Evolutionary conservation across 1,284 basidiomycete species (phyloP), one percentile per base, ranked within the genome.

Genomic region (Gomphus bonarii): DNA sequence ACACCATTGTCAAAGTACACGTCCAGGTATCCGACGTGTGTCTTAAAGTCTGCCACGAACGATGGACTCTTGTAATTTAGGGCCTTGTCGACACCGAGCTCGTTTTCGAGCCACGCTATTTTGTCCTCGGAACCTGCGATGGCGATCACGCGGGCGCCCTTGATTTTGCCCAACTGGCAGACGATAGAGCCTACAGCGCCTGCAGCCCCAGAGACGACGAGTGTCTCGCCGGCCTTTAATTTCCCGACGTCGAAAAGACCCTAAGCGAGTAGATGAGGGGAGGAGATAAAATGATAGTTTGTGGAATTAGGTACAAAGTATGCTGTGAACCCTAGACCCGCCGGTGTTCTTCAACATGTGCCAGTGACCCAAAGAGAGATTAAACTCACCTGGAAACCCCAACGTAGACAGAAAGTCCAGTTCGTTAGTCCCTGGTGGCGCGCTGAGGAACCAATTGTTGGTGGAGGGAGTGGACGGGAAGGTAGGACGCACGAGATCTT

Each of bases 121-220:
- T 97, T 97, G 35, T 90, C 89, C 10, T 76, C 66, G 0, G 82
- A 80, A 18, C 87, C 86, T 0, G 85, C 91, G 62, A 94, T 88
- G 11, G 84, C 93, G 62, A 92, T 84, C 51, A 97, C 92, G 61
- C 81, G 87, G 36, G 85, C 85, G 35, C 87, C 87, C 18, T 74
- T 71, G 50, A 79, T 75, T 67, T 87, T 88, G 56, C 85, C 91
- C 31, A 93, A 78, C 68, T 95, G 87, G 68, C 81, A 88, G 33
- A 75, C 84, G 59, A 87, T 69, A 31, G 83, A 79, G 35, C 88
- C 87, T 18, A 91, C 89, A 3, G 90, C 84, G n/a, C 92, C 92
- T 20, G 91, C 92, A 0, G 92, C 92, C 20, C 90, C 92, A 1
- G 89, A 90, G 20, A 95, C 85, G 28, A 95, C 78, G 50, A 95